Conservation (phyloP, 106 monocot species). For the Narthecium ossifragum region DNA sequence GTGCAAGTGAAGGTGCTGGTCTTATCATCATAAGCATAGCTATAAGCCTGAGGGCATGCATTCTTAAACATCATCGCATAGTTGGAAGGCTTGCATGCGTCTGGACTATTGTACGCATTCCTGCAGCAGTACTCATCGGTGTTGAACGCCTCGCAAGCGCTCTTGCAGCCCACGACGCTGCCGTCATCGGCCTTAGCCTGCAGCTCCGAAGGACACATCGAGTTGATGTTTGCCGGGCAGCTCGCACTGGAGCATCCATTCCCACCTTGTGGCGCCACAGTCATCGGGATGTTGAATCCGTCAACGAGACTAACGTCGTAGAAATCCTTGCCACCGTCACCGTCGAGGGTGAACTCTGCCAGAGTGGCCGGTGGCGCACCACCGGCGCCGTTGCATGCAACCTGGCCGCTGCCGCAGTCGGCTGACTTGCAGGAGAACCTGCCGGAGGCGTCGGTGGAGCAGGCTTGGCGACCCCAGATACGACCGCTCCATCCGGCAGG, state of each 20-base stretch:
- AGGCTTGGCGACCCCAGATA: slow-evolving; percentile 29
- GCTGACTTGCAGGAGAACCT: slow-evolving; percentile 20
- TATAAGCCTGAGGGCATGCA: slow-evolving; percentile 18
- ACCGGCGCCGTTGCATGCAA: slow-evolving; percentile 26
- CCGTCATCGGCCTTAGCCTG: background rate
- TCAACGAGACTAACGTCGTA: slow-evolving; percentile 46
- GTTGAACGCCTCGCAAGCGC: slow-evolving; percentile 17
- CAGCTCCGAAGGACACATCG: slow-evolving; percentile 25
- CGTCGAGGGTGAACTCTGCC: slow-evolving; percentile 37
- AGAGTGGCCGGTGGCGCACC: slow-evolving; percentile 27
- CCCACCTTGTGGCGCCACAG: slow-evolving; percentile 8
- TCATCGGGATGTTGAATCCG: slow-evolving; percentile 47
- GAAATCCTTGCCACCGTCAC: slow-evolving; percentile 26
- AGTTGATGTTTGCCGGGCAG: slow-evolving; percentile 24
- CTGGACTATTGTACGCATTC: background rate
- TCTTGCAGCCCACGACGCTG: slow-evolving; percentile 24
- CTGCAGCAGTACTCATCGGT: slow-evolving; percentile 15
- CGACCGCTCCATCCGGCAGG: slow-evolving; percentile 31
- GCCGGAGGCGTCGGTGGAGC: slow-evolving; percentile 27
- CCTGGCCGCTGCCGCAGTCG: slow-evolving; percentile 18
- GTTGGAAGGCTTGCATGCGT: slow-evolving; percentile 3
- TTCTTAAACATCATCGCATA: slow-evolving; percentile 13
- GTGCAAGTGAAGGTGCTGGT: slow-evolving; percentile 17
- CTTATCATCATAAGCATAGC: slow-evolving; percentile 17
- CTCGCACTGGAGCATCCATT: slow-evolving; percentile 21